Conservation (phyloP, 176 grass and related monocot genomes). For the Panicum miliaceum region DNA sequence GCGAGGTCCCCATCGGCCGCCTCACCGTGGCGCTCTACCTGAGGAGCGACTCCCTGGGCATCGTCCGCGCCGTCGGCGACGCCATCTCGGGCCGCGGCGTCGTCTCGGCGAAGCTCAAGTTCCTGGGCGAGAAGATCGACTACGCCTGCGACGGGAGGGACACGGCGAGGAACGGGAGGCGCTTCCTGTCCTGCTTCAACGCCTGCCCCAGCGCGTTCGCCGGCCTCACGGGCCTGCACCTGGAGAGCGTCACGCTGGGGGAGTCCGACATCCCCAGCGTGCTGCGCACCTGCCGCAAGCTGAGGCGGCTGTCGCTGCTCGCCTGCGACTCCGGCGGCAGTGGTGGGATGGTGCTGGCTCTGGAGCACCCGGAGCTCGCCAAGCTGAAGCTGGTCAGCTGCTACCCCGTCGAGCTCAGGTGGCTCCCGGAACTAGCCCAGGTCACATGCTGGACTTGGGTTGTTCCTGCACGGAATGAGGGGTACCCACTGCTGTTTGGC, state of each 20-base stretch:
- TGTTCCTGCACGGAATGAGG: neutral
- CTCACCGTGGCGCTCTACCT: neutral
- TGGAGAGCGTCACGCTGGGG: slow-evolving; percentile 16
- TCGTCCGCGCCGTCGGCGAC: neutral
- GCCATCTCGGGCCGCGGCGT: slow-evolving; percentile 18
- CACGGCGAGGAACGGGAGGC: neutral
- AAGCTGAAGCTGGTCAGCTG: neutral
- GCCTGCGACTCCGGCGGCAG: neutral
- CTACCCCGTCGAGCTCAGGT: neutral
- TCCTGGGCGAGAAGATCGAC: neutral
- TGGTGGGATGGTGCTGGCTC: neutral
- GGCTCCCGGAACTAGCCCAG: slow-evolving; percentile 15
- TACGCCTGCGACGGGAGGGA: neutral
- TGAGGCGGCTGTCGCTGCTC: neutral
- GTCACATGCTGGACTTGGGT: neutral
- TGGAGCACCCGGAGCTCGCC: slow-evolving; percentile 20
- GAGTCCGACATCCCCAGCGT: neutral
- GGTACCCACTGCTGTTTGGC: neutral
- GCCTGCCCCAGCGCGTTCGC: slow-evolving; percentile 10
- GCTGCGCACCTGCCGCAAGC: neutral
- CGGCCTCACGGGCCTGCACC: neutral
- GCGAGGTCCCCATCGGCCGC: neutral
- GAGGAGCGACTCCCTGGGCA: neutral
- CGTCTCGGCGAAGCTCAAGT: neutral
- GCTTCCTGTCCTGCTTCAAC: neutral